These are phyloP conservation scores for Solanum megistacrolobum DNA, from an alignment of 257 asterid genomes.

Conservation along the genomic window DNA sequence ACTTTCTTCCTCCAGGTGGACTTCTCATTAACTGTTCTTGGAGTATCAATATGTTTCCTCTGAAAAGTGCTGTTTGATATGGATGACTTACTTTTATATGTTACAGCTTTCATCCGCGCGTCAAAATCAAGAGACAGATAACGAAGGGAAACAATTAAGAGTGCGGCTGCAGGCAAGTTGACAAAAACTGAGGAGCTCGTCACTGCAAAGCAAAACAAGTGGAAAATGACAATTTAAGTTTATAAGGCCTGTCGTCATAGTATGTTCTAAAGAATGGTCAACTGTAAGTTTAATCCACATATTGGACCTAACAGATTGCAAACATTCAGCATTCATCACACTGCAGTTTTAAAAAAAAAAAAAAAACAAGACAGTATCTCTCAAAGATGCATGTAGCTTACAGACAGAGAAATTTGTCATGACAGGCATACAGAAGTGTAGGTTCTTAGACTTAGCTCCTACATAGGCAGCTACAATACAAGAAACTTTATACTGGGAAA, in stretches of 20 bases:
- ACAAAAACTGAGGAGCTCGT: conserved; percentile 84
- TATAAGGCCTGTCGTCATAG: not conserved
- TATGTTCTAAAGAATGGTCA: not conserved
- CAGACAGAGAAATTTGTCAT: not conserved
- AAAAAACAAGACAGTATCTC: not conserved
- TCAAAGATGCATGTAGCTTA: not conserved
- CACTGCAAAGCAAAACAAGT: conserved; percentile 35
- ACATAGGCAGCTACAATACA: not conserved
- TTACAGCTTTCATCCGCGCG: conserved; percentile 66
- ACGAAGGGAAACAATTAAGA: conserved; percentile 56
- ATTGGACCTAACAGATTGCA: not conserved
- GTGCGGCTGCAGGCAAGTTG: conserved; percentile 82
- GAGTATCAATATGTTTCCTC: conserved; percentile 26
- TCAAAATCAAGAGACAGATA: conserved; percentile 77
- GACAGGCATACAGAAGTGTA: not conserved
- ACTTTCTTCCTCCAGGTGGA: conserved; percentile 82
- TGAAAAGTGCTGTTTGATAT: conserved; percentile 22
- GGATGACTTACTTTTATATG: conserved; percentile 53
- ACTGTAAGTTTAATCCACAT: not conserved
- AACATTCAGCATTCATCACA: not conserved
- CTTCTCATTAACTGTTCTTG: conserved; percentile 26
- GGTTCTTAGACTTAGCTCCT: not conserved
- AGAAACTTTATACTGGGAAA: not conserved
- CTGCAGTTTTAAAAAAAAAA: not conserved
- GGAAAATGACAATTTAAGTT: not conserved